Evolutionary conservation across 257 asterid species (phyloP).

Genomic region (Nicotiana benthamiana): DNA sequence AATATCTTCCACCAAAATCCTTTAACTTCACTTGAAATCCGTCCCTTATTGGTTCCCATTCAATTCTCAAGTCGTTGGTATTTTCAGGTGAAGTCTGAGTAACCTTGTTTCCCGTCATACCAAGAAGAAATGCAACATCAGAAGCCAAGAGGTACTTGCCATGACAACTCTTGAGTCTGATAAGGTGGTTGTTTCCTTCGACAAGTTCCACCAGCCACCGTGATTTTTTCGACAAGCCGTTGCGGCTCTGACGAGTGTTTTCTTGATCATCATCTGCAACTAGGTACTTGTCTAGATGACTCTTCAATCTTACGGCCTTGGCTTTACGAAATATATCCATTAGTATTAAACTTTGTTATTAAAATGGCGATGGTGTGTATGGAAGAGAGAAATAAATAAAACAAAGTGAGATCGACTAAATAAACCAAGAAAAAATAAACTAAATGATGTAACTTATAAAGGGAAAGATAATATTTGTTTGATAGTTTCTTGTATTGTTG

Average conservation of each 20-base stretch:
- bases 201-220: slow-evolving; percentile 5
- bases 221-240: slow-evolving; percentile 20
- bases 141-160: slow-evolving; percentile 7
- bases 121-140: slow-evolving; percentile 43
- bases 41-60: slow-evolving; percentile 82
- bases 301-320: slow-evolving; percentile 39
- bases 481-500: neutral
- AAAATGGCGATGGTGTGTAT: neutral
- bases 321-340: slow-evolving; percentile 59
- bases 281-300: slow-evolving; percentile 50
- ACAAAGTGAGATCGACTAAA: too few species aligned
- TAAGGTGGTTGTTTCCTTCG: slow-evolving; percentile 5
- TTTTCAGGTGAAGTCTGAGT: slow-evolving; percentile 39
- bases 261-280: slow-evolving; percentile 44
- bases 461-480: neutral
- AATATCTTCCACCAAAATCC: slow-evolving; percentile 47
- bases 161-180: slow-evolving; percentile 14
- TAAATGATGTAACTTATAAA: neutral
- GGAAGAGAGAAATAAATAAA: too few species aligned
- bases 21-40: slow-evolving; percentile 67
- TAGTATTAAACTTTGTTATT: neutral
- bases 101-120: slow-evolving; percentile 74
- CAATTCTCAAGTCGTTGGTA: slow-evolving; percentile 30
- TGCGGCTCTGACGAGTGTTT: slow-evolving; percentile 36
- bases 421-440: too few species aligned